Percentiles rank a stretch among this genome's conserved stretches.
Conservation (phyloP, 2,329 filamentous ascomycete genomes). For the Orbilia javanica region DNA sequence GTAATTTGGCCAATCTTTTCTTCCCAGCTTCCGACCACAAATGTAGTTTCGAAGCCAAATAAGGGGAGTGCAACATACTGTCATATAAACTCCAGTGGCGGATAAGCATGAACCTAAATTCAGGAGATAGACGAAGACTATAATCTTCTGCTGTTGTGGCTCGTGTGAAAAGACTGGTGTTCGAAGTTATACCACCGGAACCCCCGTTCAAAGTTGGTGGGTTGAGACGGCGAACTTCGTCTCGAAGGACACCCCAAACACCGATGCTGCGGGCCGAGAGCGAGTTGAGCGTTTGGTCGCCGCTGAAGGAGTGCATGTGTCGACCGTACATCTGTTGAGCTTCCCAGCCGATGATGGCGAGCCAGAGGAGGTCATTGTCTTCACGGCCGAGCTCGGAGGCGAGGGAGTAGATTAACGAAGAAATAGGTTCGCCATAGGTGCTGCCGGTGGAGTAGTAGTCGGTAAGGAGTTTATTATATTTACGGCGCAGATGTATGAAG, state of each 20-base stretch:
- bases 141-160: constrained; percentile 86
- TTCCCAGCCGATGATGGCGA: constrained; percentile 93
- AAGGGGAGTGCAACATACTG: constrained; percentile 97
- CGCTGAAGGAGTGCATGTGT: constrained; percentile 74
- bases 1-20: constrained; percentile 89
- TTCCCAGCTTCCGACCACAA: constrained; percentile 93
- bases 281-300: constrained; percentile 70
- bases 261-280: constrained; percentile 50
- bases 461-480: constrained; percentile 81
- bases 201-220: constrained; percentile 69
- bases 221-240: constrained; percentile 94
- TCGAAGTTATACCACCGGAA: constrained; percentile 66
- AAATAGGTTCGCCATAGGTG: constrained; percentile 94
- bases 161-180: constrained; percentile 73
- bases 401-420: constrained; percentile 92
- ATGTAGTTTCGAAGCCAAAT: constrained; percentile 89
- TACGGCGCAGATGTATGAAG: constrained; percentile 79
- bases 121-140: constrained; percentile 89
- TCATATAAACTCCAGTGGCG: constrained; percentile 98
- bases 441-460: constrained; percentile 88
- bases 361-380: constrained; percentile 95
- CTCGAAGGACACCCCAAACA: constrained; percentile 85
- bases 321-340: constrained; percentile 92
- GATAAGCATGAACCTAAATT: constrained; percentile 91
- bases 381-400: constrained; percentile 95